Percentiles rank a stretch among this genome's conserved stretches.
Evolutionary conservation across 169 alveolate species (phyloP).

Genomic region (Babesia ovata): DNA sequence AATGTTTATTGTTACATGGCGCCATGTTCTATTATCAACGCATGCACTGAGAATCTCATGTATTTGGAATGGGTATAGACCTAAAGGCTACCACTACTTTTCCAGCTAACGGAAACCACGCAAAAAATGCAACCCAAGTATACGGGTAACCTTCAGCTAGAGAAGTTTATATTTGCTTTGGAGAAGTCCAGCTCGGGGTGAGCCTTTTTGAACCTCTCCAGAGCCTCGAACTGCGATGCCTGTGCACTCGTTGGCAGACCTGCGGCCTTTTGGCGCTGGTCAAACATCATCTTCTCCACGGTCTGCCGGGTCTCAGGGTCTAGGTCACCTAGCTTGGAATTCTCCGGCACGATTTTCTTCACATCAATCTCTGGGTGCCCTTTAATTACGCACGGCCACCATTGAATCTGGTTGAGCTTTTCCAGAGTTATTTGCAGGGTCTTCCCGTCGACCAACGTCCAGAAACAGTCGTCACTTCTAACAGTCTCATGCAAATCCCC

Average conservation of each 20-base stretch:
- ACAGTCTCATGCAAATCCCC: conserved; percentile 91
- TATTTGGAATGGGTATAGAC: too few relatives aligned
- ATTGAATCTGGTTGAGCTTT: conserved; percentile 89
- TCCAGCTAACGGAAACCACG: too few relatives aligned
- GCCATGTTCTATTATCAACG: too few relatives aligned
- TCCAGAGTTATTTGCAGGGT: conserved; percentile 87
- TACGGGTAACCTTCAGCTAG: not conserved
- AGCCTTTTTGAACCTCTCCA: conserved; percentile 92
- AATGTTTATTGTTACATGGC: too few relatives aligned
- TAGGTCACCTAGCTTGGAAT: conserved; percentile 92
- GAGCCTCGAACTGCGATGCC: conserved; percentile 88
- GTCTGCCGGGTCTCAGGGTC: conserved; percentile 96
- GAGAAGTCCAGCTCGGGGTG: conserved; percentile 98
- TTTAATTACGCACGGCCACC: conserved; percentile 95
- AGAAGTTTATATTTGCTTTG: conserved; percentile 85
- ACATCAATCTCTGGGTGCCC: conserved; percentile 96
- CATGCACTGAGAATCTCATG: too few relatives aligned
- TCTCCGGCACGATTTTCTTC: conserved; percentile 96
- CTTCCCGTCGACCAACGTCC: conserved; percentile 93
- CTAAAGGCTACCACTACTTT: too few relatives aligned
- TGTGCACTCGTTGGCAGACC: conserved; percentile 94
- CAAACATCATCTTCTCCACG: conserved; percentile 98
- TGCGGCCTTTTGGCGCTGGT: conserved; percentile 88
- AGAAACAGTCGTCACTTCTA: conserved; percentile 91
- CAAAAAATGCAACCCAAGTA: not conserved